Conservation (phyloP, 2,329 filamentous ascomycete species). For the Penicillium sp. region DNA sequence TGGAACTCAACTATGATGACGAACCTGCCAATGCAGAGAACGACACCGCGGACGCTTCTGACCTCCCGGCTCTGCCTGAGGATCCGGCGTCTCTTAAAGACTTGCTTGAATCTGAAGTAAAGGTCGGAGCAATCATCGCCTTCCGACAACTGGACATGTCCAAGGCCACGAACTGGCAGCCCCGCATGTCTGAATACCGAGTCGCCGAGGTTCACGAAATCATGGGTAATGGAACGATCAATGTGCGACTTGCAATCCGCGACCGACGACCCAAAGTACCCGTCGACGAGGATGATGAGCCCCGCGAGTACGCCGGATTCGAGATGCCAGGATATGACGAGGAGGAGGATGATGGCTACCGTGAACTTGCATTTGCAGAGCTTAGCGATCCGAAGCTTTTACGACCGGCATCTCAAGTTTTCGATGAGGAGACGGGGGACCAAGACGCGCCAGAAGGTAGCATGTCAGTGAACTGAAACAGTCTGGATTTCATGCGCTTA, state of each 20-base stretch:
- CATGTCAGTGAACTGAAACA: constrained; percentile 40
- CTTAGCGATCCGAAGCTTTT: constrained; percentile 68
- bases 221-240: constrained; percentile 54
- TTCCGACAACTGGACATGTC: constrained; percentile 50
- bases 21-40: constrained; percentile 12
- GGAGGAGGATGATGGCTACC: constrained; percentile 58
- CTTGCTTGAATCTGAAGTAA: constrained; percentile 33
- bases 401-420: constrained; percentile 36
- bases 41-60: constrained; percentile 21
- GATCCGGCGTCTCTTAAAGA: constrained; percentile 64
- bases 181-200: constrained; percentile 52
- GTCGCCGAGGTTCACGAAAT: constrained; percentile 65
- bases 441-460: constrained; percentile 29
- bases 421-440: constrained; percentile 17
- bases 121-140: constrained; percentile 42
- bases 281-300: constrained; percentile 63
- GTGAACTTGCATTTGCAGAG: constrained; percentile 60
- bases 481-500: constrained; percentile 28
- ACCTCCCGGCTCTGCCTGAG: constrained; percentile 50
- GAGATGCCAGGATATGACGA: constrained; percentile 67
- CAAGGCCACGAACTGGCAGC: constrained; percentile 48
- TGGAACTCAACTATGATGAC: constrained; percentile 44
- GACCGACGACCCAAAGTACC: constrained; percentile 63
- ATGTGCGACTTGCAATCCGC: constrained; percentile 65
- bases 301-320: constrained; percentile 73